Evolutionary conservation across 2,329 filamentous ascomycete genomes (phyloP), one percentile per base, ranked within the genome.

Genomic region (Sclerotinia minor): DNA sequence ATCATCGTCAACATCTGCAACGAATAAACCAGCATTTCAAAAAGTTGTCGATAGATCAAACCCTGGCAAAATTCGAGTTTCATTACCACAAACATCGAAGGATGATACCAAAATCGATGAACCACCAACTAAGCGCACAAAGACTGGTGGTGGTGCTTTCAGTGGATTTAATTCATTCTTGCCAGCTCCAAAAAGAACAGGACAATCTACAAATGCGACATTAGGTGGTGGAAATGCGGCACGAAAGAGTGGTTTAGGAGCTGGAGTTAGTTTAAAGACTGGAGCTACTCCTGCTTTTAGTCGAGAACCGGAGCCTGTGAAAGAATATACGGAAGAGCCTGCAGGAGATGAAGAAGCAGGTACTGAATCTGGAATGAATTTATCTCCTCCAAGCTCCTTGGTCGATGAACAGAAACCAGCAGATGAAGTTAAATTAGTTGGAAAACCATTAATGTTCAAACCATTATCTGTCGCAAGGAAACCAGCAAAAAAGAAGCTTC

Each of bases 161-260:
- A 85, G 90, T 64, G 91, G 89, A 2, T 95, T 97, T 81, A 95
- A 94, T 77, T 89, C 92, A 2, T 87, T 97, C 72, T 83, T 98
- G 26, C 94, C 94, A 3, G 84, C 94, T 35, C 94, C 94, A 5
- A 98, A 97, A 76, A 82, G 83, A 69, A 73, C 80, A 55, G 73
- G 69, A 35, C 70, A 72, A 77, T 83, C 84, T 70, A 75, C 80
- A 64, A 77, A 80, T 71, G 69, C 78, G 63, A 74, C 79, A 17
- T 75, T 73, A 17, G 73, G 73, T 59, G 71, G 70, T 57, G 73
- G 72, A 29, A 71, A 67, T 69, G 73, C 57, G 54, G 65, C 60
- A 11, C 76, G 71, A 58, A 73, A 73, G 78, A 73, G 52, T 64
- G 73, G 75, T 32, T 67, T 77, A 35, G 78, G 83, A 63, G 83